These are phyloP conservation scores for Chloroidium sp. DNA, from an alignment of 163 green algal species.

Conservation along the genomic window DNA sequence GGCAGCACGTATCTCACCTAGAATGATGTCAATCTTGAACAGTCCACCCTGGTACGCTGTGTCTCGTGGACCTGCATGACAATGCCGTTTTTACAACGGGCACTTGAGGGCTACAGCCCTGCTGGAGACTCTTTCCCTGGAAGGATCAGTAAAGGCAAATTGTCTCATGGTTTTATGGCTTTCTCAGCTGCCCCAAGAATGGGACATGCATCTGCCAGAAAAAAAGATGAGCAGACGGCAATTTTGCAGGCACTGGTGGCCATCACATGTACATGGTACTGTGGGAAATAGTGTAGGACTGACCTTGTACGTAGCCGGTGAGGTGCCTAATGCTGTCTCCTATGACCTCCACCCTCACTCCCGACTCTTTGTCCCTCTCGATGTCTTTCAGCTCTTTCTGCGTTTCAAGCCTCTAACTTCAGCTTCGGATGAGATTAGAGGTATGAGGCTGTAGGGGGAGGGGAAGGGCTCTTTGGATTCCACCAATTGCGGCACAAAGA, in stretches of 20 bases:
- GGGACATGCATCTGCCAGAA: neutral
- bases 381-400: slow-evolving; percentile 68
- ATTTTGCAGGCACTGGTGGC: neutral
- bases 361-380: slow-evolving; percentile 41
- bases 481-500: too few relatives aligned
- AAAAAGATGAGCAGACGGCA: neutral
- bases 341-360: slow-evolving; percentile 41
- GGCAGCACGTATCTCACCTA: slow-evolving; percentile 16
- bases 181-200: too few relatives aligned
- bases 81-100: too few relatives aligned
- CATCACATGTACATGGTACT: neutral
- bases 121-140: too few relatives aligned
- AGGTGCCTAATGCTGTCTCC: slow-evolving; percentile 35
- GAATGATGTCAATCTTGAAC: slow-evolving; percentile 55
- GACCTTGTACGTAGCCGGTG: slow-evolving; percentile 40
- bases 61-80: slow-evolving; percentile 41
- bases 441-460: too few relatives aligned
- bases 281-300: neutral
- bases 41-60: slow-evolving; percentile 53
- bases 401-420: neutral
- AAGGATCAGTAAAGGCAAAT: too few relatives aligned
- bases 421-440: too few relatives aligned
- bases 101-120: too few relatives aligned
- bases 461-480: too few relatives aligned
- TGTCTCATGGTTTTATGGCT: too few relatives aligned